phyloP scores from a whole-genome alignment of 2,329 filamentous ascomycete species.

The Penicillium sp. region DNA sequence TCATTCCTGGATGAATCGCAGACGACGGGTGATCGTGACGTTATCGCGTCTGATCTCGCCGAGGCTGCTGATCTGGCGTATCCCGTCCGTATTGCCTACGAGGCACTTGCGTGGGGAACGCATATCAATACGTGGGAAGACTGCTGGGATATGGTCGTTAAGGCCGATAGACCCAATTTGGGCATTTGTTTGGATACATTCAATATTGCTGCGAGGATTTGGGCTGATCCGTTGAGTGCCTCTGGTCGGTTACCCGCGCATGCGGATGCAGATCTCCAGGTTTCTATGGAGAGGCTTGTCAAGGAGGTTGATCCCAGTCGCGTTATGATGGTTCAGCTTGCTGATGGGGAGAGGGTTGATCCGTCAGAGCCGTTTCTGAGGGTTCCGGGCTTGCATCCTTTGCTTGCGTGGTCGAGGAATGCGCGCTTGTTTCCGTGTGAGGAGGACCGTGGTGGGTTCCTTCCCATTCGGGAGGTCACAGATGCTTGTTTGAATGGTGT shows the following conservation, averaged over 20 bases:
- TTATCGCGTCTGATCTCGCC: slow-evolving; percentile 17
- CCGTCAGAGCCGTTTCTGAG: slow-evolving; percentile 58
- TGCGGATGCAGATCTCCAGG: slow-evolving; percentile 55
- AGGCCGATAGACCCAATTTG: slow-evolving; percentile 68
- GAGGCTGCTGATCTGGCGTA: slow-evolving; percentile 22
- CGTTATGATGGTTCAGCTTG: slow-evolving; percentile 73
- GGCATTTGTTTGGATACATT: slow-evolving; percentile 76
- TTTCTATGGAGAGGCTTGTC: slow-evolving; percentile 57
- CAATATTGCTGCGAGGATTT: slow-evolving; percentile 71
- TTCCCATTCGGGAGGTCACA: slow-evolving; percentile 63
- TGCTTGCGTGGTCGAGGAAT: slow-evolving; percentile 78
- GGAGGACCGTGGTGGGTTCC: slow-evolving; percentile 61
- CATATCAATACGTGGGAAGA: slow-evolving; percentile 69
- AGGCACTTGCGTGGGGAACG: slow-evolving; percentile 71
- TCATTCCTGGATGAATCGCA: slow-evolving; percentile 20
- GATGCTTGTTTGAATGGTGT: slow-evolving; percentile 60
- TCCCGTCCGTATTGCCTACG: slow-evolving; percentile 58
- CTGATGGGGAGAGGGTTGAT: slow-evolving; percentile 66
- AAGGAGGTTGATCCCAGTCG: slow-evolving; percentile 59
- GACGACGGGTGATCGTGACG: slow-evolving; percentile 19
- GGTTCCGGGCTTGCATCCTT: slow-evolving; percentile 54
- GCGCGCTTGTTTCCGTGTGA: slow-evolving; percentile 68
- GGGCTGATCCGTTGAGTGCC: slow-evolving; percentile 62
- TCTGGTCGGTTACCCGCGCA: slow-evolving; percentile 50
- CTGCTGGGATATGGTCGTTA: slow-evolving; percentile 66